Evolutionary conservation across 345 rosid species (phyloP), one percentile per base, ranked within the genome.

Genomic region (Triadica sebifera): DNA sequence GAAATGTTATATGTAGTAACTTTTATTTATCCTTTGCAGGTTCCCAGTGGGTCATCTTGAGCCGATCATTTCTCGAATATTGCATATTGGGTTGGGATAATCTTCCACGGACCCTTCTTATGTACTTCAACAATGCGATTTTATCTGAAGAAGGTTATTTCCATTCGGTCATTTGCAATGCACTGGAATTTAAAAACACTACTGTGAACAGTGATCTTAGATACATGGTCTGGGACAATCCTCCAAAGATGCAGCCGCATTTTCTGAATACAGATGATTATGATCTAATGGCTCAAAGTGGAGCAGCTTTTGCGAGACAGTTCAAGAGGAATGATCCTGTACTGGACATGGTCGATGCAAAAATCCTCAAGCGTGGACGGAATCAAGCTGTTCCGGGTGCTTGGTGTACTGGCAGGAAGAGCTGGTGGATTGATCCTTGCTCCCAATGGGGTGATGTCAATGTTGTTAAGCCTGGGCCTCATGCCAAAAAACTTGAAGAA

Each of bases 51-150:
- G 77, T 86, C 66, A 86, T 91, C 74, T 80, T 96, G 62, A 93
- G 96, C 80, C 85, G 97, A 71, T 69, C 94, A 53, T 96, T 96
- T 78, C 78, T 96, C 49, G 98, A 96, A 75, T 96, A 75, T 75
- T 93, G 99, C 82, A 81, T 96, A 77, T 84, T 91, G 52, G 98
- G 99, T 61, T 96, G 99, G 99, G 96, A 96, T 61, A 96, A 91
- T 80, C 83, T 96, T 64, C 99, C 98, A 0, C 83, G 99, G 39
- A 84, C 82, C 65, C 90, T 96, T 41, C 95, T 93, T 19, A 96
- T 96, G 99, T 96, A 93, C 81, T 91, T 90, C 75, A 91, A 89
- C 87, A 96, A 96, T 55, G 91, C 85, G 60, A 80, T 96, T 51
- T 81, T 93, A 73, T 74, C 99, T 1, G 94, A 93, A 78, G 99